Conservation (phyloP, 2,329 filamentous ascomycete genomes). For the Tolypocladium tundrense region DNA sequence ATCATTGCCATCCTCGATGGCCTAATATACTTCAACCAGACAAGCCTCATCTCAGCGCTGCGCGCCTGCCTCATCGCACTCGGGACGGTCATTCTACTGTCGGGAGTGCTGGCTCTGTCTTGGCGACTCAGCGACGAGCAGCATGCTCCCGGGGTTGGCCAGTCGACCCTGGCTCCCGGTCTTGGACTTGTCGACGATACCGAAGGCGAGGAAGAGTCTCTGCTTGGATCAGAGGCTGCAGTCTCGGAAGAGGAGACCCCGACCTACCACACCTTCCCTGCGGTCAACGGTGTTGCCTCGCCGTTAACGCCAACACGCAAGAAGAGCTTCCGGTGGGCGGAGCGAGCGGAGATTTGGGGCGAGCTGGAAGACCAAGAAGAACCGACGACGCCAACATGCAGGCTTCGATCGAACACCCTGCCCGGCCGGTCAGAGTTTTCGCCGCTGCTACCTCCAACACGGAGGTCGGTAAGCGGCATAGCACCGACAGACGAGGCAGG, state of each 20-base stretch:
- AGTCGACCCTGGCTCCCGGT: conserved; percentile 69
- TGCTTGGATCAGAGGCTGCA: conserved; percentile 36
- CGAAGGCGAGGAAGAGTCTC: conserved; percentile 47
- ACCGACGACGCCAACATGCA: conserved; percentile 26
- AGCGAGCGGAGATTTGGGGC: conserved; percentile 76
- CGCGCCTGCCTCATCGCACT: conserved; percentile 75
- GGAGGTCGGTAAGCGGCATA: conserved; percentile 20
- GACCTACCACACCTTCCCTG: conserved; percentile 38
- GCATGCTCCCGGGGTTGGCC: conserved; percentile 46
- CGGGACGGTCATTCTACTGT: conserved; percentile 75
- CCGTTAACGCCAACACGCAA: conserved; percentile 31
- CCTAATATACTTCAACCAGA: conserved; percentile 91
- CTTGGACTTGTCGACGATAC: conserved; percentile 70
- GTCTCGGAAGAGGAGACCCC: conserved; percentile 30
- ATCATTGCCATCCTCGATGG: conserved; percentile 97
- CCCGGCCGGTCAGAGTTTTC: conserved; percentile 30
- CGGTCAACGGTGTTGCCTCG: conserved; percentile 24
- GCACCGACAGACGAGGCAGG: conserved; percentile 16
- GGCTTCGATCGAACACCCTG: conserved; percentile 39
- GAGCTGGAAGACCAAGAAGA: conserved; percentile 68
- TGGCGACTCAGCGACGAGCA: conserved; percentile 84
- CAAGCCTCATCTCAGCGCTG: conserved; percentile 63
- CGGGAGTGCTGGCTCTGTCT: conserved; percentile 81
- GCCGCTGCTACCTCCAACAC: conserved; percentile 25
- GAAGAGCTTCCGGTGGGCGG: conserved; percentile 47